Evolutionary conservation across 768 basidiomycete genomes (phyloP).

Genomic region (Mycena haematopus): DNA sequence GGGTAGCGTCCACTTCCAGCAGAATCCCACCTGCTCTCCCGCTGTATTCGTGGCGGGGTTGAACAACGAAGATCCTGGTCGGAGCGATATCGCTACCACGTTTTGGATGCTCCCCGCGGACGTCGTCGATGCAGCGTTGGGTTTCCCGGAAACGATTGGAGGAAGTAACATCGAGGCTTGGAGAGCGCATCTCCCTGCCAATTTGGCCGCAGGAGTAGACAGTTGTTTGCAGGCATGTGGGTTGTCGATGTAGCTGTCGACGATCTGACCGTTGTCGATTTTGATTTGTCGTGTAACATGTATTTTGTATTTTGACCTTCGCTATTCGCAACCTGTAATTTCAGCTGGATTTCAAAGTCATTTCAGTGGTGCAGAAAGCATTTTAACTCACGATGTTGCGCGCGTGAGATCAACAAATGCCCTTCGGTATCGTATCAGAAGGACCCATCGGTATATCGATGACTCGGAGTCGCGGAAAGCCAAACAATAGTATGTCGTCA

Average conservation of each 20-base stretch:
- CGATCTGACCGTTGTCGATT: background rate
- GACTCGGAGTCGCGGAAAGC: no score
- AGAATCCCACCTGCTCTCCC: background rate
- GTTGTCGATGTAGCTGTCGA: background rate
- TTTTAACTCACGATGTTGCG: no score
- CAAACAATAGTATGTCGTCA: no score
- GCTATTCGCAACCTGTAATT: no score
- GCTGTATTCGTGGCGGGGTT: background rate
- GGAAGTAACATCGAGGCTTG: background rate
- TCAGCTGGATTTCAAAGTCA: no score
- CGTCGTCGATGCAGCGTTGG: background rate
- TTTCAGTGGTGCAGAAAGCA: no score
- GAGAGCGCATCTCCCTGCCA: background rate
- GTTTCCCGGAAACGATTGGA: background rate
- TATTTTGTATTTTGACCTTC: background rate
- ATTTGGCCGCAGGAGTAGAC: background rate
- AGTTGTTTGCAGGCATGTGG: background rate
- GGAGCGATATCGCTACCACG: slow-evolving; percentile 3
- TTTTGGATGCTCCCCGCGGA: slow-evolving; percentile 2
- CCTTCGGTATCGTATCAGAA: no score
- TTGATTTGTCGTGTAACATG: background rate
- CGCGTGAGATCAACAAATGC: no score
- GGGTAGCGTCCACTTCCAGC: background rate
- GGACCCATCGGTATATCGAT: no score
- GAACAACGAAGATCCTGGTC: slow-evolving; percentile 3